Evolutionary conservation across 495 filamentous ascomycete species (phyloP).

Genomic region (Penicillium pulvis): DNA sequence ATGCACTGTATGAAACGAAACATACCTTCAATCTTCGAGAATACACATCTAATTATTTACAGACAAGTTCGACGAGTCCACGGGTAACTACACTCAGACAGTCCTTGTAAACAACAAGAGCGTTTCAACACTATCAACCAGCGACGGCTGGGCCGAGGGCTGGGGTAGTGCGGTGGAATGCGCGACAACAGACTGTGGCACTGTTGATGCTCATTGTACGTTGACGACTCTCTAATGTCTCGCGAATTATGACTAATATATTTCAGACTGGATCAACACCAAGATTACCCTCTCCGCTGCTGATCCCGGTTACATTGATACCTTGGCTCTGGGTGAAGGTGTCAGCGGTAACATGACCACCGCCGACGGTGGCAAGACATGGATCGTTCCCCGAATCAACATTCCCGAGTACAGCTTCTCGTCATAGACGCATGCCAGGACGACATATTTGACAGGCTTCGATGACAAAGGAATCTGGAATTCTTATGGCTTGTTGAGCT

Average conservation of each 20-base stretch:
- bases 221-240: not conserved
- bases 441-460: not conserved
- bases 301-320: conserved; percentile 43
- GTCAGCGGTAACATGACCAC: conserved; percentile 40
- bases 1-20: conserved; percentile 30
- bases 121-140: conserved; percentile 44
- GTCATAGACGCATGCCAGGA: not conserved
- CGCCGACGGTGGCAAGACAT: conserved; percentile 42
- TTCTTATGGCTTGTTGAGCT: not conserved
- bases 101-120: conserved; percentile 35
- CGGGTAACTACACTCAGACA: conserved; percentile 42
- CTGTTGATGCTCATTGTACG: conserved; percentile 39
- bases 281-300: conserved; percentile 37
- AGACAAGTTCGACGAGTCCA: conserved; percentile 43
- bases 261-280: conserved; percentile 37
- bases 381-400: conserved; percentile 36
- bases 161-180: conserved; percentile 49
- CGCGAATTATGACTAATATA: conserved; percentile 8
- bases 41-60: not conserved
- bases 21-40: not conserved
- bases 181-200: conserved; percentile 39
- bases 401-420: conserved; percentile 37
- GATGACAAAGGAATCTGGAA: not conserved
- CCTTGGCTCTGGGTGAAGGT: conserved; percentile 30
- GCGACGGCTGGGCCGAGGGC: conserved; percentile 34